A percentile compares a stretch with the other conserved stretches of the same genome.
Conservation (phyloP, 2,329 filamentous ascomycete species). For the Hymenoscyphus scutula region DNA sequence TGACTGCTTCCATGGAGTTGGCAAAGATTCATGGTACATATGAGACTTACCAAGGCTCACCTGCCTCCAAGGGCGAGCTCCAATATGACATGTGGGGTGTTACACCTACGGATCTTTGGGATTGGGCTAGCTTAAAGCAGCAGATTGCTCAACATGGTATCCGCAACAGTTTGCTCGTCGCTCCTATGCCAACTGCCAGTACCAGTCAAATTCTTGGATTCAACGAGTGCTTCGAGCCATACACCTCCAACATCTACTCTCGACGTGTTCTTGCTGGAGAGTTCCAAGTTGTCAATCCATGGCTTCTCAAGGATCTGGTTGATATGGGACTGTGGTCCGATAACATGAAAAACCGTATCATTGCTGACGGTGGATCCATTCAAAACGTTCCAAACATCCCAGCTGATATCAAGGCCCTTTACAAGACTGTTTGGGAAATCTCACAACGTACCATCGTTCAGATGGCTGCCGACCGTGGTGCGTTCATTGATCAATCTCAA, state of each 20-base stretch:
- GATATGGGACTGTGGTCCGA: conserved; percentile 98
- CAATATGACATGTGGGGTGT: conserved; percentile 99
- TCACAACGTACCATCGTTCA: conserved; percentile 93
- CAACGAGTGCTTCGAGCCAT: conserved; percentile 99
- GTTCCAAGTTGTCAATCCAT: conserved; percentile 99
- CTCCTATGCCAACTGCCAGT: conserved; percentile 96
- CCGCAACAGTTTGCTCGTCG: conserved; percentile 91
- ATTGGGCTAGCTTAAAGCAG: conserved; percentile 86
- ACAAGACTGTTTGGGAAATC: conserved; percentile 99
- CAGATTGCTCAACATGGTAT: conserved; percentile 91
- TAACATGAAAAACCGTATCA: conserved; percentile 99
- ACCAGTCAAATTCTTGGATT: conserved; percentile 98
- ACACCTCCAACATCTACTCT: conserved; percentile 99
- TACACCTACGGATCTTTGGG: conserved; percentile 91
- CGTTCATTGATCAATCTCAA: conserved; percentile 98
- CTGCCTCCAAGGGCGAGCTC: conserved; percentile 90
- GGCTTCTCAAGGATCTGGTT: conserved; percentile 96
- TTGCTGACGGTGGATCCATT: conserved; percentile 91
- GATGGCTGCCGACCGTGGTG: conserved; percentile 97
- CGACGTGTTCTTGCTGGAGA: conserved; percentile 96
- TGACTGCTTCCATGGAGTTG: conserved; percentile 84
- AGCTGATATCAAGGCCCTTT: conserved; percentile 89
- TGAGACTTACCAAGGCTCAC: conserved; percentile 87
- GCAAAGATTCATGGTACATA: conserved; percentile 83
- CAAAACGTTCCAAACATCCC: conserved; percentile 98